These are phyloP conservation scores for Discostella pseudostelligera DNA, from an alignment of 108 stramenopile genomes.

Conservation along the genomic window DNA sequence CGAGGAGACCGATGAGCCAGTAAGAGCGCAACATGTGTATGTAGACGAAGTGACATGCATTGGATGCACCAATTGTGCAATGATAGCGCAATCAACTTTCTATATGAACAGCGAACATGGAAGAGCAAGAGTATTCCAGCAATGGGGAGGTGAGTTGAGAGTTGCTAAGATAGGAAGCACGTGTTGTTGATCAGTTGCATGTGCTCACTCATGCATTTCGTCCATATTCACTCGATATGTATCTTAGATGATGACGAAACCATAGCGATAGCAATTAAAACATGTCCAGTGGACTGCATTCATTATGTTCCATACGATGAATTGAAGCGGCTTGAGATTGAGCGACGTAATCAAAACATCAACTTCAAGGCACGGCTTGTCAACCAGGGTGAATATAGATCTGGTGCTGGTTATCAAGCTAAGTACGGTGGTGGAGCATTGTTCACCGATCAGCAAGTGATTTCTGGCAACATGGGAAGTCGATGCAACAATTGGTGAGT, in stretches of 20 bases:
- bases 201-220: neutral
- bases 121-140: conserved; percentile 85
- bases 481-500: conserved; percentile 79
- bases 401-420: conserved; percentile 24
- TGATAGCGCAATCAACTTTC: conserved; percentile 86
- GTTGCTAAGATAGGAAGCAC: too few species aligned
- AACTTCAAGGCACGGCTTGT: conserved; percentile 89
- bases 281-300: conserved; percentile 94
- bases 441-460: conserved; percentile 71
- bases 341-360: conserved; percentile 81
- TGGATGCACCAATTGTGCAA: conserved; percentile 90
- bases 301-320: conserved; percentile 84
- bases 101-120: conserved; percentile 91
- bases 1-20: conserved; percentile 63
- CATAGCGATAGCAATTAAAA: conserved; percentile 82
- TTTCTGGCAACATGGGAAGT: conserved; percentile 69
- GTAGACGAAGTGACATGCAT: conserved; percentile 94
- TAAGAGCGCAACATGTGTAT: conserved; percentile 85
- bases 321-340: conserved; percentile 74
- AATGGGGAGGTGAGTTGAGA: conserved; percentile 63
- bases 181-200: too few species aligned
- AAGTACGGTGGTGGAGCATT: conserved; percentile 53
- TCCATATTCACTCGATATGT: neutral
- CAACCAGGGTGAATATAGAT: conserved; percentile 61
- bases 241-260: conserved; percentile 79